Evolutionary conservation across 495 filamentous ascomycete species (phyloP).

Genomic region (Xanthoparmelia taractica): DNA sequence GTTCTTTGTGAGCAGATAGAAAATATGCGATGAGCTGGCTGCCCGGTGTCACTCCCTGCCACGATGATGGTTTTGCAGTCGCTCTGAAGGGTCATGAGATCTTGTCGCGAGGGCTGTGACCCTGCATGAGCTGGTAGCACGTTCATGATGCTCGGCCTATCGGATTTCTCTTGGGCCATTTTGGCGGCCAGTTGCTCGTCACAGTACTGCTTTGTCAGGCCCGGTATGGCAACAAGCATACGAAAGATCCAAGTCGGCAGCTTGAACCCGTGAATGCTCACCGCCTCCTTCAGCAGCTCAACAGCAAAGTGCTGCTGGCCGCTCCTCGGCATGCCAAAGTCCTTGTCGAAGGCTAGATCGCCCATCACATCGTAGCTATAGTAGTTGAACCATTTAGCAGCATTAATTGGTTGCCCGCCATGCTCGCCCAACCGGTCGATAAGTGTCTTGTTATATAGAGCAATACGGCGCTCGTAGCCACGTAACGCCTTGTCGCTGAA

Average conservation of each 20-base stretch:
- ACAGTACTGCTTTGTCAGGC: neutral
- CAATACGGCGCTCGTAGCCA: neutral
- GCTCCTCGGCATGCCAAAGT: neutral
- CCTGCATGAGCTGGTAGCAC: too few species aligned
- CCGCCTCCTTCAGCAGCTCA: neutral
- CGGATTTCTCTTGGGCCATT: too few species aligned
- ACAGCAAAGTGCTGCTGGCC: neutral
- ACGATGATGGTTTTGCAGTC: too few species aligned
- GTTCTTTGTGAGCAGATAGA: too few species aligned
- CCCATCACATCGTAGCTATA: neutral
- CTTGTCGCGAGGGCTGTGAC: too few species aligned
- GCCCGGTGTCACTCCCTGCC: too few species aligned
- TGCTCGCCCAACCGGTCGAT: neutral
- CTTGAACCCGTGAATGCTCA: neutral
- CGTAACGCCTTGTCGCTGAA: neutral
- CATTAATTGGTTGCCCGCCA: neutral
- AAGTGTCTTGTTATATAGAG: neutral
- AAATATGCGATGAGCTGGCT: too few species aligned
- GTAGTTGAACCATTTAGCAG: neutral
- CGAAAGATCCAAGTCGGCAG: neutral
- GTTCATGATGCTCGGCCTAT: too few species aligned
- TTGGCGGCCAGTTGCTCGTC: neutral
- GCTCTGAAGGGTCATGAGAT: too few species aligned
- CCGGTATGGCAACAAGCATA: neutral
- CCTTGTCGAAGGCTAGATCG: neutral